phyloP scores from a whole-genome alignment of 2,329 filamentous ascomycete genomes.

The Monosporascus sp. region DNA sequence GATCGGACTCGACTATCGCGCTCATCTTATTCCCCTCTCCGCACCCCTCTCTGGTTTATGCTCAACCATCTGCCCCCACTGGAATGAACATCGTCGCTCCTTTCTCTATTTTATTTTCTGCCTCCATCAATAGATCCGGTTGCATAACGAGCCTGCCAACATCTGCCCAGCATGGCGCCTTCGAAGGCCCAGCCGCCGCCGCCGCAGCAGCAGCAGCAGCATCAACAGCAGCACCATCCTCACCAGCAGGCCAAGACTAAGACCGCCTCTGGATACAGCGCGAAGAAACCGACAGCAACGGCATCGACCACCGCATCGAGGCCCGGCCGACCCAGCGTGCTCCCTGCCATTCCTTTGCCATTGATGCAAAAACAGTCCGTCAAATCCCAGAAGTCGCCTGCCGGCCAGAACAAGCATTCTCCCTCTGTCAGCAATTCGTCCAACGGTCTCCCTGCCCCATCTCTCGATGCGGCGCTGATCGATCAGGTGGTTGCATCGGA shows the following conservation, averaged over 20 bases:
- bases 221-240: background rate
- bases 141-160: background rate
- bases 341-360: constrained; percentile 26
- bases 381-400: constrained; percentile 4
- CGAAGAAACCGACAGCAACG: constrained; percentile 16
- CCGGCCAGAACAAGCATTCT: constrained; percentile 11
- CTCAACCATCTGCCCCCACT: background rate
- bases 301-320: constrained; percentile 6
- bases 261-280: constrained; percentile 14
- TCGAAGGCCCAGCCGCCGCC: constrained; percentile 1
- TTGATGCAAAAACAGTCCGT: constrained; percentile 20
- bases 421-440: constrained; percentile 8
- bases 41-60: background rate
- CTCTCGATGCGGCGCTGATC: constrained; percentile 26
- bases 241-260: constrained; percentile 1
- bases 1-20: constrained; percentile 8
- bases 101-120: background rate
- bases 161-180: constrained; percentile 1
- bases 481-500: constrained; percentile 11
- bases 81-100: background rate
- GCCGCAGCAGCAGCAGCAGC: background rate
- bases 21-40: background rate
- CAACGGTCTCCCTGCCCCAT: constrained; percentile 20
- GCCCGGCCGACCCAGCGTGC: constrained; percentile 17
- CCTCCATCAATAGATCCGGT: background rate